Evolutionary conservation across 345 rosid species (phyloP).

Genomic region (Alliaria petiolata): DNA sequence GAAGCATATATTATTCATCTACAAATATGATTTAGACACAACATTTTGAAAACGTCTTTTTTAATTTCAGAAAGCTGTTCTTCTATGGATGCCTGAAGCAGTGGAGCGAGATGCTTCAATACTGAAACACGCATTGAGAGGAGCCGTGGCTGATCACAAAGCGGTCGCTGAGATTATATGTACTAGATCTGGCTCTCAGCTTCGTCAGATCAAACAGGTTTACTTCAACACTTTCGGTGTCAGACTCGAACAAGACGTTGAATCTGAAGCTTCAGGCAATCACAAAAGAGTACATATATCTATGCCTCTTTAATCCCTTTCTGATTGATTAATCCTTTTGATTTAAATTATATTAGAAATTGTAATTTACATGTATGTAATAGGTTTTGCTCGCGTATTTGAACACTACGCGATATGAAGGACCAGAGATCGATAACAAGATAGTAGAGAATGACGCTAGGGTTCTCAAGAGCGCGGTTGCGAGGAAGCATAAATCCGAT

Average conservation of each 20-base stretch:
- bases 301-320: not conserved
- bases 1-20: not conserved
- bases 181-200: constrained; percentile 43
- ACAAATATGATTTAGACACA: not conserved
- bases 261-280: constrained; percentile 44
- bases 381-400: constrained; percentile 53
- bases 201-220: constrained; percentile 53
- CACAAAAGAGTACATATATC: constrained; percentile 48
- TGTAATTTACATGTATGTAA: not conserved
- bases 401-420: constrained; percentile 56
- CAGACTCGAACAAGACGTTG: constrained; percentile 44
- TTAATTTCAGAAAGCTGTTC: constrained; percentile 48
- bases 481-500: constrained; percentile 41
- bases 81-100: constrained; percentile 59
- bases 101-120: constrained; percentile 42
- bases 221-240: constrained; percentile 35
- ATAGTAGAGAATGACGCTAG: constrained; percentile 52
- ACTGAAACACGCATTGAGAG: constrained; percentile 42
- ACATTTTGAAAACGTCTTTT: not conserved
- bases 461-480: constrained; percentile 34
- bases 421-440: constrained; percentile 52
- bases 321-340: not conserved
- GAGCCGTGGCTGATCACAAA: constrained; percentile 45
- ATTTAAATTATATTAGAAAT: not conserved
- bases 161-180: constrained; percentile 53